Base-by-base conservation (phyloP, 805 yeast genomes). In the Yamadazyma tumulicola region DNA sequence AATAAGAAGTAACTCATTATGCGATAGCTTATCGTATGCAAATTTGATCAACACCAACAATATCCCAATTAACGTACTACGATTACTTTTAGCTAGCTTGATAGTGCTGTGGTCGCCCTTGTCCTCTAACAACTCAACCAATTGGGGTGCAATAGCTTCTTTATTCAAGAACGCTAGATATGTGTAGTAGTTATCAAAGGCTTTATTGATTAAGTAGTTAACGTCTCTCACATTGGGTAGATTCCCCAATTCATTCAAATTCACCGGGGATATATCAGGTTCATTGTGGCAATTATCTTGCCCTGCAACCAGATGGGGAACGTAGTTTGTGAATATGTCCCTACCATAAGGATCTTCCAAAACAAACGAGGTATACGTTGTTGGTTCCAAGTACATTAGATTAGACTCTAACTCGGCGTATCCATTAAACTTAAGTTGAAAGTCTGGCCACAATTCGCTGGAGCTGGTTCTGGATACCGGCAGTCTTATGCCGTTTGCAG, bases 361-460 rank as follows among this genome's bases (percentile, higher is more conserved):
- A 3, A 26, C 9, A n/a, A 38, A 21, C 4, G 42, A 31, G 16
- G 32, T 22, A 32, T 28, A 41, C 6, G 45, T 34, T 4, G 45
- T 41, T 12, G 45, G 45, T n/a, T 41, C 45, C 21, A 38, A 29
- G 18, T 34, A 32, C 19, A 26, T 30, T 16, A 38, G 10, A 11
- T 31, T 41, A 9, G 41, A 28, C 16, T 41, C 39, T 17, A 38
- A 32, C 6, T 38, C 21, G 6, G 30, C 29, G 12, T 20, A 33
- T 8, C 38, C 39, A 15, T 32, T 37, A 21, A 31, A 35, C n/a
- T n/a, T n/a, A n/a, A n/a, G n/a, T n/a, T n/a, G n/a, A n/a, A n/a
- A n/a, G n/a, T n/a, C n/a, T n/a, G n/a, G n/a, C n/a, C n/a, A n/a
- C n/a, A n/a, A n/a, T n/a, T n/a, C n/a, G 10, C 26, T 31, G n/a